Evolutionary conservation across 805 yeast species (phyloP).

Genomic region (Yarrowia bubula): DNA sequence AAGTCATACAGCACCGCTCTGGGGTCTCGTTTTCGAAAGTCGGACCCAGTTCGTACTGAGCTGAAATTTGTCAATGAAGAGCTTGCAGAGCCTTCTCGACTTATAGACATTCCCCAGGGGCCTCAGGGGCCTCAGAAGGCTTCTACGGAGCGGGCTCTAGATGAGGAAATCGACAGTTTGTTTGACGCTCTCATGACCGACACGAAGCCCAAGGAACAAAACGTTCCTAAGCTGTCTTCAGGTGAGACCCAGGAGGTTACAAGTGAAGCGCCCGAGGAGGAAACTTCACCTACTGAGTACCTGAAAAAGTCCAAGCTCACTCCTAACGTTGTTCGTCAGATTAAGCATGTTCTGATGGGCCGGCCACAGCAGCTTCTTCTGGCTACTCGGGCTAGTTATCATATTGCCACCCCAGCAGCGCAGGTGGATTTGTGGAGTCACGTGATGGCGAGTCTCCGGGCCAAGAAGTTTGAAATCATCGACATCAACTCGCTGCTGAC

Average conservation of each 20-base stretch:
- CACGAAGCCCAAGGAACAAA: not conserved
- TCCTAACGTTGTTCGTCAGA: not conserved
- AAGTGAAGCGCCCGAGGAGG: too few species aligned
- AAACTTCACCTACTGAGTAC: not conserved
- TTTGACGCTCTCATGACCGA: slow-evolving; percentile 8
- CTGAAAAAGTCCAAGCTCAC: slow-evolving; percentile 2
- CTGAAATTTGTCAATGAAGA: slow-evolving; percentile 1
- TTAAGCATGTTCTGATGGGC: not conserved
- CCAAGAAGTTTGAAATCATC: not conserved
- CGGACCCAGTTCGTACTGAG: not conserved
- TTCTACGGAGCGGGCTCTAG: not conserved
- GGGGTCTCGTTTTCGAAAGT: not conserved
- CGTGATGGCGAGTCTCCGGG: not conserved
- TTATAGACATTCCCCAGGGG: not conserved
- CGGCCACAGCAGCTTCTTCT: not conserved
- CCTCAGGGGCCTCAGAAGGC: not conserved
- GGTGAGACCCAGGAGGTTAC: not conserved
- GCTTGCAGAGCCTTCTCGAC: not conserved
- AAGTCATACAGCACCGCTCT: not conserved
- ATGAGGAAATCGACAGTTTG: not conserved
- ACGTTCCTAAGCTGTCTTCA: not conserved
- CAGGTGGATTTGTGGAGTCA: slow-evolving; percentile 1
- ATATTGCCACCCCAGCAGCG: not conserved
- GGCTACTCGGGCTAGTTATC: not conserved
- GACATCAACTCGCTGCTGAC: slow-evolving; percentile 24